Evolutionary conservation across 2,329 filamentous ascomycete genomes (phyloP), one percentile per base, ranked within the genome.

Genomic region (Cryphonectria japonica): DNA sequence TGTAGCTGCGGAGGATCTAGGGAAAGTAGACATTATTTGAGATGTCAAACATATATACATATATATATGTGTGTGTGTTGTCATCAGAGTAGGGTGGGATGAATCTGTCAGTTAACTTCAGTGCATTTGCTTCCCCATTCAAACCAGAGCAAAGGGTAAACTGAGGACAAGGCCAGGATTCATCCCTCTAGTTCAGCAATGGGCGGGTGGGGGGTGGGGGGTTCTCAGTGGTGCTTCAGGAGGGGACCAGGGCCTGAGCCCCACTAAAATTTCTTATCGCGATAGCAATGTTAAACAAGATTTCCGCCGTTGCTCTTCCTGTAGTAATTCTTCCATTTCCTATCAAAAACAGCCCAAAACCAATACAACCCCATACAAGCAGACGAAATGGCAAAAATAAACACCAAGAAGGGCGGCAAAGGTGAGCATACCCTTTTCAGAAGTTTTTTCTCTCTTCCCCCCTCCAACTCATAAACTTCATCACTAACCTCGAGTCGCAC

Each of bases 381-480:
- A 68, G 39, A 32, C 43, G 67, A 70, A 57, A 73, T 73, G 71
- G 71, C 66, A 29, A 73, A 73, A 64, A 50, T 43, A 67, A 37
- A 37, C 2, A 57, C 57, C 9, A 70, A 70, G 32, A 73, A 71
- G 59, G 39, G 37, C 50, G 34, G 29, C 50, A 73, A 73, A 69
- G 69, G 71, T 73, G 34, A 65, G 71, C 19, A 39, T n/a, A 3
- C 26, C 6, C n/a, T 26, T n/a, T 2, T 32, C 29, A 37, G 26
- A 50, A 9, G 3, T 1, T 5, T 57, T n/a, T n/a, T n/a, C 11
- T 11, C 2, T 32, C 26, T 32, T 32, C 54, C n/a, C 50, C 4
- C 50, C 9, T 26, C n/a, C 26, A 34, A 7, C 46, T 50, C 54
- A 52, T 3, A 32, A 2, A 19, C 16, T 11, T 19, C 54, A 32